Conservation (phyloP, 2,329 filamentous ascomycete species). For the Fusarium abutilonis region DNA sequence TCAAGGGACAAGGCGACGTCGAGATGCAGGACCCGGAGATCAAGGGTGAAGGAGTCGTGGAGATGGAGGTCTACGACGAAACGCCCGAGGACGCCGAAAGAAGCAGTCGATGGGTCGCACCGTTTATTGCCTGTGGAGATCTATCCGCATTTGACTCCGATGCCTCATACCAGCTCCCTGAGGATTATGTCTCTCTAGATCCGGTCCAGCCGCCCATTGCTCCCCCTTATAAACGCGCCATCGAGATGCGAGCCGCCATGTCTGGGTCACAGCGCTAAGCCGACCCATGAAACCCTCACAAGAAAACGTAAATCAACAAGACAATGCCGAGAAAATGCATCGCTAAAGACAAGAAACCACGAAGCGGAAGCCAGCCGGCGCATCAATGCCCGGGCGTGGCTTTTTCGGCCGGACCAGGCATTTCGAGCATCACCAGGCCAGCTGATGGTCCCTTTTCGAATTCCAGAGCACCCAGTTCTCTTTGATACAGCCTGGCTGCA, state of each 20-base stretch:
- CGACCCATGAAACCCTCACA: slow-evolving; percentile 19
- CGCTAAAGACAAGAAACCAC: slow-evolving; percentile 31
- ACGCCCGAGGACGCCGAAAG: slow-evolving; percentile 40
- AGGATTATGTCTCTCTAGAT: slow-evolving; percentile 86
- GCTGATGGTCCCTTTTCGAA: slow-evolving; percentile 56
- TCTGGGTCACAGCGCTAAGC: slow-evolving; percentile 46
- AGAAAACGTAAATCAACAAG: slow-evolving; percentile 14
- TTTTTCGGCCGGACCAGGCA: slow-evolving; percentile 52
- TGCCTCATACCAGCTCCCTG: slow-evolving; percentile 89
- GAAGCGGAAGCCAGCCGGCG: slow-evolving; percentile 16
- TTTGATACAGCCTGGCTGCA: slow-evolving; percentile 58
- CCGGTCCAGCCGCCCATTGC: slow-evolving; percentile 96
- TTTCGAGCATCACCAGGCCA: slow-evolving; percentile 55
- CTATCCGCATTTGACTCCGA: slow-evolving; percentile 95
- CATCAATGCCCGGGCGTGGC: slow-evolving; percentile 47
- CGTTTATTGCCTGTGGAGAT: slow-evolving; percentile 97
- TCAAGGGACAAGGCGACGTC: slow-evolving; percentile 52
- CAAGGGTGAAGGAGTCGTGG: slow-evolving; percentile 52
- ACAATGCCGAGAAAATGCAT: slow-evolving; percentile 29
- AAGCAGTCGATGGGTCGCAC: slow-evolving; percentile 82
- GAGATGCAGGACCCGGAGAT: slow-evolving; percentile 57
- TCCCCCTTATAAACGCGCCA: slow-evolving; percentile 89
- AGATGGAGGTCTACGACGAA: slow-evolving; percentile 62
- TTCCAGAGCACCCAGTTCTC: slow-evolving; percentile 57
- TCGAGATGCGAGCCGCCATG: slow-evolving; percentile 71